These are phyloP conservation scores for Calendula officinalis DNA, from an alignment of 129 eudicot genomes.

Conservation along the genomic window DNA sequence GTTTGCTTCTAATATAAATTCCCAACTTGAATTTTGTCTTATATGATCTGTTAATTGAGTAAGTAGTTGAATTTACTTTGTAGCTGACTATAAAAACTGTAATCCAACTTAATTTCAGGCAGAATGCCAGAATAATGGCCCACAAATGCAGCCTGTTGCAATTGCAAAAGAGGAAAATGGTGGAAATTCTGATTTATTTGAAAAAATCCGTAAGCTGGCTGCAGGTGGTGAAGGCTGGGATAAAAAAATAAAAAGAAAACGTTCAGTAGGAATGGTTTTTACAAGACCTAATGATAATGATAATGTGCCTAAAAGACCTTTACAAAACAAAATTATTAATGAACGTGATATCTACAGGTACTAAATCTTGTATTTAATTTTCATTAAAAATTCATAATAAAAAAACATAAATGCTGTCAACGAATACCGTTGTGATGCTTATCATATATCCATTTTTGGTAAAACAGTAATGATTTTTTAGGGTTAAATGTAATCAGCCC, in stretches of 20 bases:
- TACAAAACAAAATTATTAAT: slow-evolving; percentile 49
- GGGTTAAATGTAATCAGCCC: slow-evolving; percentile 12
- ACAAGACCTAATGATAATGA: slow-evolving; percentile 55
- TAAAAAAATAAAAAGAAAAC: slow-evolving; percentile 73
- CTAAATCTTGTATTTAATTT: not conserved
- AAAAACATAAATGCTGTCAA: not conserved
- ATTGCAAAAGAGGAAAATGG: slow-evolving; percentile 48
- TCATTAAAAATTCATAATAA: not conserved
- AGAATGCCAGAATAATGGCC: slow-evolving; percentile 53
- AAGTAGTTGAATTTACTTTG: slow-evolving; percentile 3
- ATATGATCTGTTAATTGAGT: slow-evolving; percentile 1
- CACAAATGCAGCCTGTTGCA: slow-evolving; percentile 46
- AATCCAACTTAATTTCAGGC: slow-evolving; percentile 36
- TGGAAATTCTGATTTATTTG: slow-evolving; percentile 55
- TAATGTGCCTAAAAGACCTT: slow-evolving; percentile 47
- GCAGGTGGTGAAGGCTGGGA: slow-evolving; percentile 94
- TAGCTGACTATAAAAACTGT: not conserved
- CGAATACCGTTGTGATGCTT: not conserved
- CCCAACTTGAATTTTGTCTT: slow-evolving; percentile 13
- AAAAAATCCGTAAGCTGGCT: slow-evolving; percentile 67
- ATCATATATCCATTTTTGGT: not conserved
- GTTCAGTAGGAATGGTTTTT: slow-evolving; percentile 59
- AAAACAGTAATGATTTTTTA: not conserved
- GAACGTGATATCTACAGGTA: slow-evolving; percentile 60
- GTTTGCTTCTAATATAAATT: slow-evolving; percentile 41